Evolutionary conservation across 140 eudicot species (phyloP), one percentile per base, ranked within the genome.

Genomic region (Oenanthe javanica): DNA sequence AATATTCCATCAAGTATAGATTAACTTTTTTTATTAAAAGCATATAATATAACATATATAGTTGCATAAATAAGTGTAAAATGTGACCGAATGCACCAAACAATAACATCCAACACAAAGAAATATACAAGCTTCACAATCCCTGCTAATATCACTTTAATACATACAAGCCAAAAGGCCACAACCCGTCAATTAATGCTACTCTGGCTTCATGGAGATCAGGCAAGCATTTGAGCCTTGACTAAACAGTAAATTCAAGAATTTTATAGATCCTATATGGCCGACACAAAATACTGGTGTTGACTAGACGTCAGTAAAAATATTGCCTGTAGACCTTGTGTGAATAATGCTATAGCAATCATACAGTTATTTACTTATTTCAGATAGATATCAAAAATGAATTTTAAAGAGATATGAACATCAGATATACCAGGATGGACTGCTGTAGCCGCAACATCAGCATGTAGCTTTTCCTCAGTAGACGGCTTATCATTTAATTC

Each of bases 401-500:
- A 45, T 27, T 36, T 42, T 16, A 21, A 45, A 46, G 57, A 73
- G 48, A 49, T 42, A 49, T 61, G 31, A 72, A 76, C 75, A 73
- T 40, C 12, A 81, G 64, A 61, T 66, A 67, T 84, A 94, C 94
- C 98, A 78, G 96, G 90, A 76, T 50, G 82, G 75, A 81, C 75
- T 73, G 81, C 86, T 19, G 91, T 81, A 84, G 46, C 57, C 61
- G 88, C 87, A 85, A 61, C 86, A 79, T 80, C 88, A 66, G 77
- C 61, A 43, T 46, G 85, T 7, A 87, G 55, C 80, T 87, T 47
- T 47, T 86, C 94, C 79, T 86, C 91, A 38, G 94, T 86, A 77
- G 85, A 54, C 27, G 95, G 93, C 79, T 89, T 97, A 31, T 92
- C 96, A 84, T 92, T 94, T 31, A 94, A 96, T 79, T 84, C 82